Evolutionary conservation across 306 rosid species (phyloP).

Genomic region (Betula pendula): DNA sequence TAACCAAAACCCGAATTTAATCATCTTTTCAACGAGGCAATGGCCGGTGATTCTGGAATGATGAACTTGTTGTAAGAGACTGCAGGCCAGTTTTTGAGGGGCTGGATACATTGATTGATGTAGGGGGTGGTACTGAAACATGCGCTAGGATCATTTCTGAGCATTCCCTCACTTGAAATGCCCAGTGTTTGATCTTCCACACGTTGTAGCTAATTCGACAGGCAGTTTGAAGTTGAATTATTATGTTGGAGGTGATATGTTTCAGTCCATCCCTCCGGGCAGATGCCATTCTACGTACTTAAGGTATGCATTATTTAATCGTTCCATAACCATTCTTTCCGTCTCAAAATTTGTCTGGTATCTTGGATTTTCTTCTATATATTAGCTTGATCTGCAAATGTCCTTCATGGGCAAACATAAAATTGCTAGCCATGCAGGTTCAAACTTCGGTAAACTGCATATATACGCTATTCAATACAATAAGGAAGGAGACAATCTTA

Average conservation of each 20-base stretch:
- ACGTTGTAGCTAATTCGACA: conserved; percentile 39
- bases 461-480: no score
- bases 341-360: not conserved
- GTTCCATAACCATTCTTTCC: no score
- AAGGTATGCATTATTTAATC: conserved; percentile 34
- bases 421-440: no score
- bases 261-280: conserved; percentile 50
- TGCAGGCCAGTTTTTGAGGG: conserved; percentile 46
- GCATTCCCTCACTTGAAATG: conserved; percentile 50
- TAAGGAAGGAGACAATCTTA: no score
- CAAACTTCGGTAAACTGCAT: no score
- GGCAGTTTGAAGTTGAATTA: conserved; percentile 40
- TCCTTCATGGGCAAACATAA: not conserved
- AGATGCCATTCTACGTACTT: conserved; percentile 35
- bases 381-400: not conserved
- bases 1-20: conserved; percentile 6
- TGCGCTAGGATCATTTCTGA: conserved; percentile 29
- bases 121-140: conserved; percentile 43
- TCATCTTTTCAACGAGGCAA: conserved; percentile 33
- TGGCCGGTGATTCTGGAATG: conserved; percentile 47
- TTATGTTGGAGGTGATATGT: conserved; percentile 56
- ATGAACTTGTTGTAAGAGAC: conserved; percentile 38
- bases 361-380: not conserved
- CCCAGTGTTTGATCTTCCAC: conserved; percentile 46
- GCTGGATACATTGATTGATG: conserved; percentile 34